Conservation (phyloP, 441 rosid species). For the Metrosideros polymorpha region DNA sequence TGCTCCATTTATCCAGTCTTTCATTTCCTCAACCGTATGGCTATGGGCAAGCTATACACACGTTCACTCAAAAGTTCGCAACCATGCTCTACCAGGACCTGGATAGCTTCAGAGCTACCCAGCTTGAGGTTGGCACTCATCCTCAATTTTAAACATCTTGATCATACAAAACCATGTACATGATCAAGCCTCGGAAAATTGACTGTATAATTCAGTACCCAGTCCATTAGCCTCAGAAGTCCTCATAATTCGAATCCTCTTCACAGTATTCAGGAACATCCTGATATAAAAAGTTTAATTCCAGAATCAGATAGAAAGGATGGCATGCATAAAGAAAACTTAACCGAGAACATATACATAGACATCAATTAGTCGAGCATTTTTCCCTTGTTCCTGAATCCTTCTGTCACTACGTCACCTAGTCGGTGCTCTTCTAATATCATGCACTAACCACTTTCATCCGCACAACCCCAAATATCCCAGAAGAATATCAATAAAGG, state of each 20-base stretch:
- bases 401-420: not conserved
- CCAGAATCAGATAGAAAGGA: not conserved
- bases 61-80: not conserved
- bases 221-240: conserved; percentile 74
- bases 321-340: not conserved
- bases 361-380: not conserved
- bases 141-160: not conserved
- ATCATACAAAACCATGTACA: not conserved
- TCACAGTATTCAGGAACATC: conserved; percentile 73
- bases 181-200: not conserved
- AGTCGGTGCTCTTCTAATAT: not conserved
- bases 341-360: not conserved
- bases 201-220: conserved; percentile 17
- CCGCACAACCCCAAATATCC: not conserved
- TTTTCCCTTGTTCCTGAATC: not conserved
- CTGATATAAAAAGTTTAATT: conserved; percentile 22
- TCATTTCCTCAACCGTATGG: not conserved
- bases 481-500: not conserved
- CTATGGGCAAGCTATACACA: not conserved
- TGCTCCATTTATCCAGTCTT: not conserved
- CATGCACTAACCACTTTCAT: not conserved
- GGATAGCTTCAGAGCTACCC: not conserved
- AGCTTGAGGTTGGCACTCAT: not conserved
- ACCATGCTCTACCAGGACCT: not conserved
- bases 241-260: conserved; percentile 84